Conservation (phyloP, 1,284 basidiomycete genomes). For the Apiotrichum gracile region DNA sequence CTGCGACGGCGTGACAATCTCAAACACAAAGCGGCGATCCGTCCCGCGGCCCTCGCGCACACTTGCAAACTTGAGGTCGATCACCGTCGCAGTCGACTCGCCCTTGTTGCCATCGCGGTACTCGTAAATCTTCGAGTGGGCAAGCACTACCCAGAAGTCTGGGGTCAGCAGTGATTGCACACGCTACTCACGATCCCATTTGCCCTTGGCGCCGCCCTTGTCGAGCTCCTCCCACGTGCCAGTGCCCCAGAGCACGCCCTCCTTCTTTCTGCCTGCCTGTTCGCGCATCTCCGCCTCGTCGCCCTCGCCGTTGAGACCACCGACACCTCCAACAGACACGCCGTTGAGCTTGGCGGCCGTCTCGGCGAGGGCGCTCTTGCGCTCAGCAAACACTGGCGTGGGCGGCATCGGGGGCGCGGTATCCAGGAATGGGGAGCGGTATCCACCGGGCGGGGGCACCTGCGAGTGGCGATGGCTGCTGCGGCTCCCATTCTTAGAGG, state of each 20-base stretch:
- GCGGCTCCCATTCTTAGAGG: background rate
- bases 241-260: slow-evolving; percentile 46
- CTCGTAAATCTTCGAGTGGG: slow-evolving; percentile 46
- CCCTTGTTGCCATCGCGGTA: slow-evolving; percentile 39
- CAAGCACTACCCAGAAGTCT: slow-evolving; percentile 47
- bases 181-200: slow-evolving; percentile 44
- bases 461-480: slow-evolving; percentile 25
- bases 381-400: background rate
- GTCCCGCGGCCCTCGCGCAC: slow-evolving; percentile 46
- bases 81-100: slow-evolving; percentile 37
- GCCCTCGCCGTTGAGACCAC: slow-evolving; percentile 30
- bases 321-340: slow-evolving; percentile 27
- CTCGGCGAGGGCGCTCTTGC: slow-evolving; percentile 7
- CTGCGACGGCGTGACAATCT: slow-evolving; percentile 51
- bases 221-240: slow-evolving; percentile 45
- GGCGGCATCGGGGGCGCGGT: background rate
- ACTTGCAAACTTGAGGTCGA: slow-evolving; percentile 47
- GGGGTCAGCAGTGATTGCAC: background rate
- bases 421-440: slow-evolving; percentile 26
- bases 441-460: slow-evolving; percentile 16
- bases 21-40: slow-evolving; percentile 49
- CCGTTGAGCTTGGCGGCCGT: slow-evolving; percentile 19
- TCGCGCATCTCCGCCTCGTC: slow-evolving; percentile 42
- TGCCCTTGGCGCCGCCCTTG: slow-evolving; percentile 28
- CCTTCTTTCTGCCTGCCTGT: slow-evolving; percentile 43